These are phyloP conservation scores for Phytophthora multivora DNA, from an alignment of 352 stramenopile species.

Conservation along the genomic window DNA sequence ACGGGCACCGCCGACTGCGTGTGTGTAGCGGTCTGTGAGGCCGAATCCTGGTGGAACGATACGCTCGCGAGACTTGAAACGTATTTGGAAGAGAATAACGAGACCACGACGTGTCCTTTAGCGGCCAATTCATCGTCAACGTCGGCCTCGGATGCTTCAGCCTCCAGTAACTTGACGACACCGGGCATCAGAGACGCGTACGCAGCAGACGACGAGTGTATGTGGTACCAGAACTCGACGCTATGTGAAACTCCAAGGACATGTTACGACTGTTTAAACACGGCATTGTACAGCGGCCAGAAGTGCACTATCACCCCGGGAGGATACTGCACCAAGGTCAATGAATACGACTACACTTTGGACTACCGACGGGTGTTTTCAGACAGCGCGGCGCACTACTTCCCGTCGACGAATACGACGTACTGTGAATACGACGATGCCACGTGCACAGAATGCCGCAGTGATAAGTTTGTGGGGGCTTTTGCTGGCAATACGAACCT, in stretches of 20 bases:
- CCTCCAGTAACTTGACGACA: slow-evolving; percentile 18
- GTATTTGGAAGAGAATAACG: slow-evolving; percentile 20
- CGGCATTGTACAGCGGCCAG: slow-evolving; percentile 37
- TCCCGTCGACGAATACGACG: slow-evolving; percentile 61
- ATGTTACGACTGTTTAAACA: slow-evolving; percentile 69
- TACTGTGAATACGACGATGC: slow-evolving; percentile 54
- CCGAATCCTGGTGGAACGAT: slow-evolving; percentile 45
- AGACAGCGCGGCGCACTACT: slow-evolving; percentile 41
- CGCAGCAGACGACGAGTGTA: slow-evolving; percentile 47
- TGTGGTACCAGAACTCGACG: slow-evolving; percentile 71
- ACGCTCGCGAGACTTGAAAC: slow-evolving; percentile 41
- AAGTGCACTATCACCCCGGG: slow-evolving; percentile 58
- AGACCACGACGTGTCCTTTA: slow-evolving; percentile 34
- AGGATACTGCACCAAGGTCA: slow-evolving; percentile 63
- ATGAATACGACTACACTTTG: slow-evolving; percentile 39
- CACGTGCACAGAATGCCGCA: slow-evolving; percentile 33
- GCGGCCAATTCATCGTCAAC: slow-evolving; percentile 39
- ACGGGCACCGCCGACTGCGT: slow-evolving; percentile 43
- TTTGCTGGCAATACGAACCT: slow-evolving; percentile 29
- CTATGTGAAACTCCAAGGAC: slow-evolving; percentile 45
- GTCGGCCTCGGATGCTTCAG: slow-evolving; percentile 10
- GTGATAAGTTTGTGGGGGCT: slow-evolving; percentile 31
- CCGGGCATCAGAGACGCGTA: slow-evolving; percentile 40
- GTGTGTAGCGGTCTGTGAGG: slow-evolving; percentile 62
- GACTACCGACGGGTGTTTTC: slow-evolving; percentile 48